Evolutionary conservation across 1,284 basidiomycete species (phyloP).

Genomic region (Rhodofomes roseus): DNA sequence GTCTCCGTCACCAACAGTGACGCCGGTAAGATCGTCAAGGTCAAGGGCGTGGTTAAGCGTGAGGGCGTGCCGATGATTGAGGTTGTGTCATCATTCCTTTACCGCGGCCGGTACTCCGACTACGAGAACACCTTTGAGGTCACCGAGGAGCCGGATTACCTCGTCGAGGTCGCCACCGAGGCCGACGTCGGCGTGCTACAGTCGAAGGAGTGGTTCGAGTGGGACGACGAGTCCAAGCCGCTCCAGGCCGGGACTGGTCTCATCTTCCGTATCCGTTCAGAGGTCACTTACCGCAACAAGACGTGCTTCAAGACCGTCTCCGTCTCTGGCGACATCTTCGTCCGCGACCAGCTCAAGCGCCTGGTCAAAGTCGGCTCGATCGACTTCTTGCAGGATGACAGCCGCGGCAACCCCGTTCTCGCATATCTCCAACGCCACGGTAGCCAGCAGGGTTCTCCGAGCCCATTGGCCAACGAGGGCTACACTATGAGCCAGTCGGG

Average conservation of each 20-base stretch:
- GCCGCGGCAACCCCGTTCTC: slow-evolving; percentile 90
- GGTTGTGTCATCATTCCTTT: slow-evolving; percentile 94
- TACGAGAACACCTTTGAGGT: slow-evolving; percentile 96
- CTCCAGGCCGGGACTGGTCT: slow-evolving; percentile 80
- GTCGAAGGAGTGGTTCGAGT: slow-evolving; percentile 98
- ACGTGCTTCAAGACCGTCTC: slow-evolving; percentile 78
- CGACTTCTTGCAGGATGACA: slow-evolving; percentile 84
- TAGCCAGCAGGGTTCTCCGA: slow-evolving; percentile 69
- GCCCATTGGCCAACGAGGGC: slow-evolving; percentile 80
- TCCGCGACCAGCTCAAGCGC: slow-evolving; percentile 82
- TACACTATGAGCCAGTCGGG: slow-evolving; percentile 70
- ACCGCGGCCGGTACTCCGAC: slow-evolving; percentile 92
- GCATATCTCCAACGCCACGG: slow-evolving; percentile 94
- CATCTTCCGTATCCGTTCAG: slow-evolving; percentile 86
- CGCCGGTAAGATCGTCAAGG: slow-evolving; percentile 91
- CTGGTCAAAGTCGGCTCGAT: slow-evolving; percentile 87
- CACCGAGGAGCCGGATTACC: slow-evolving; percentile 84
- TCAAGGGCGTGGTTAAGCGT: slow-evolving; percentile 83
- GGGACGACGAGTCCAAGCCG: slow-evolving; percentile 82
- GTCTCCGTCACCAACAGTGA: slow-evolving; percentile 89
- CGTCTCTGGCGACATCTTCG: slow-evolving; percentile 83
- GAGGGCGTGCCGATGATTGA: slow-evolving; percentile 83
- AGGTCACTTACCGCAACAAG: slow-evolving; percentile 91
- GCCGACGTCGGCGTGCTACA: slow-evolving; percentile 87
- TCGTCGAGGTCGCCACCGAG: slow-evolving; percentile 73